These are phyloP conservation scores for Lachancea lanzarotensis DNA, from an alignment of 805 yeast genomes.

Conservation along the genomic window DNA sequence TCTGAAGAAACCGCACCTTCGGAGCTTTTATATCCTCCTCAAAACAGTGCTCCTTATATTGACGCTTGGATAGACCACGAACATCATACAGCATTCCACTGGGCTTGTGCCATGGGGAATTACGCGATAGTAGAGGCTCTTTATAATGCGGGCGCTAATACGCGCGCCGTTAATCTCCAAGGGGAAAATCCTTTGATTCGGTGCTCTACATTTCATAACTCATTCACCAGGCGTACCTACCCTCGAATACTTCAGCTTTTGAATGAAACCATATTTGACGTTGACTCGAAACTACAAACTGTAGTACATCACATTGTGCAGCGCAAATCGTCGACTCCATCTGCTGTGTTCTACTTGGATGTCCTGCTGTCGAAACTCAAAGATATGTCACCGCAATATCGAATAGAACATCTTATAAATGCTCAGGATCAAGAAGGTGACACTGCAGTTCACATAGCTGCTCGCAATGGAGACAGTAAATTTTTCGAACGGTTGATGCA, in stretches of 20 bases:
- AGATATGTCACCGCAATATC: constrained; percentile 54
- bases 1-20: constrained; percentile 23
- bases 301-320: constrained; percentile 78
- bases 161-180: constrained; percentile 51
- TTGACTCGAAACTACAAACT: constrained; percentile 68
- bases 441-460: constrained; percentile 84
- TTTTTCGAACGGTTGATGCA: constrained; percentile 25
- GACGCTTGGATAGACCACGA: constrained; percentile 85
- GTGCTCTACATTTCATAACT: constrained; percentile 79
- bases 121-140: constrained; percentile 68
- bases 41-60: constrained; percentile 36
- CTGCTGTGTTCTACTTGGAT: constrained; percentile 79
- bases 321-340: constrained; percentile 65
- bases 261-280: constrained; percentile 67
- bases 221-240: constrained; percentile 74
- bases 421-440: constrained; percentile 76
- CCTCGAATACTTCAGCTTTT: constrained; percentile 70
- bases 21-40: constrained; percentile 28
- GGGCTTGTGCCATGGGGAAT: constrained; percentile 97
- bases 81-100: constrained; percentile 90
- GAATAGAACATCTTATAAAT: constrained; percentile 49
- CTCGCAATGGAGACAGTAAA: constrained; percentile 59
- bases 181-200: constrained; percentile 89
- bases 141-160: constrained; percentile 61
- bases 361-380: constrained; percentile 66